Evolutionary conservation across 108 stramenopile genomes (phyloP).

Genomic region (Skeletonema costatum): DNA sequence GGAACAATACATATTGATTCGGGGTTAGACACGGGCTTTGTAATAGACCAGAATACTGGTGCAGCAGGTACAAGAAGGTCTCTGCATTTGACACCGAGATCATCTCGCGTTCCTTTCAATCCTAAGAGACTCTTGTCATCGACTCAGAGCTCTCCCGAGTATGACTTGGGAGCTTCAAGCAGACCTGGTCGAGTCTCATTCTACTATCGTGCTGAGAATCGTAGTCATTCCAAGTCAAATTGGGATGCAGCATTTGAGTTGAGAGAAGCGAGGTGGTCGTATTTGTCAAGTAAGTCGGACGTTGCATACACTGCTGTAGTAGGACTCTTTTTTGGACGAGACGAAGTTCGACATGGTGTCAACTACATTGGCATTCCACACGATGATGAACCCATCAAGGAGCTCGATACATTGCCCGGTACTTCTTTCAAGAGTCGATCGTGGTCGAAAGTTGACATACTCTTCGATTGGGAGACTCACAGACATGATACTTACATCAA

Average conservation of each 20-base stretch:
- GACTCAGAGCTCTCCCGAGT: constrained; percentile 41
- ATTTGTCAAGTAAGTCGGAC: constrained; percentile 19
- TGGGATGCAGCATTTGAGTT: constrained; percentile 53
- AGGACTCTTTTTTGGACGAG: constrained; percentile 52
- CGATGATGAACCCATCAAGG: constrained; percentile 37
- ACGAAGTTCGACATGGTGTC: constrained; percentile 52
- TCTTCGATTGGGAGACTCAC: constrained; percentile 62
- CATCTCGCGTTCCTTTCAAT: constrained; percentile 9
- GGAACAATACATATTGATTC: constrained; percentile 33
- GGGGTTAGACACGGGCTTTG: constrained; percentile 18
- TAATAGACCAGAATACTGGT: constrained; percentile 34
- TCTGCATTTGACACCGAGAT: constrained; percentile 25
- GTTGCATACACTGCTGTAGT: constrained; percentile 46
- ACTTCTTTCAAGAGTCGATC: not conserved
- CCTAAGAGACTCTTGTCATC: constrained; percentile 15
- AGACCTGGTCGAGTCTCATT: constrained; percentile 40
- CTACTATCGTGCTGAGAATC: constrained; percentile 18
- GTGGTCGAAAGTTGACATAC: constrained; percentile 89
- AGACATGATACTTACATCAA: constrained; percentile 65
- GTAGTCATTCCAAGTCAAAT: constrained; percentile 13
- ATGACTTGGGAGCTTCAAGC: constrained; percentile 19
- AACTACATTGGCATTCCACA: constrained; percentile 54
- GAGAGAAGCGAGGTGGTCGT: constrained; percentile 42
- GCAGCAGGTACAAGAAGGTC: constrained; percentile 46
- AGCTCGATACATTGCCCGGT: constrained; percentile 16